Conservation (phyloP, 495 filamentous ascomycete genomes). For the Monascus purpureus region DNA sequence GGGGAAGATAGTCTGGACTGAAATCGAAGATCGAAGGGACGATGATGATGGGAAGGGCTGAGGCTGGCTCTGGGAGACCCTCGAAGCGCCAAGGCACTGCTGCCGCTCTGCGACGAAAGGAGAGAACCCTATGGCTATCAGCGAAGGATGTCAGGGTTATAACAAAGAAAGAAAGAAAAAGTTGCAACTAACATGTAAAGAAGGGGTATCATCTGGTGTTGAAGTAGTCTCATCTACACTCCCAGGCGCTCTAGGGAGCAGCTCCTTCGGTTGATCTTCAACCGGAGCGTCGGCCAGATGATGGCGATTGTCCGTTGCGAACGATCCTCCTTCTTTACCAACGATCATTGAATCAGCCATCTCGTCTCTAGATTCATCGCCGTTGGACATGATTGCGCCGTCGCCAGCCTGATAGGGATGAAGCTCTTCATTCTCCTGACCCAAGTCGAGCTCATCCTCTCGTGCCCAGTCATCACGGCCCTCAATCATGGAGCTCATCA, state of each 20-base stretch:
- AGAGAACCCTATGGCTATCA: slow-evolving; percentile 53
- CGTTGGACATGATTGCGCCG: slow-evolving; percentile 8
- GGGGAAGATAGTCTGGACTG: slow-evolving; percentile 67
- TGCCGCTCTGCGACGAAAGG: slow-evolving; percentile 61
- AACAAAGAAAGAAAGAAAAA: background rate
- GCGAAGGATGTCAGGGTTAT: slow-evolving; percentile 3
- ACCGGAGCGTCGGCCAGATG: slow-evolving; percentile 10
- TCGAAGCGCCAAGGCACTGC: slow-evolving; percentile 38
- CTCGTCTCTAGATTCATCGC: slow-evolving; percentile 3
- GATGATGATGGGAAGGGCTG: slow-evolving; percentile 52
- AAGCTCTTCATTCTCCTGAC: slow-evolving; percentile 18
- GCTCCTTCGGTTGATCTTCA: background rate
- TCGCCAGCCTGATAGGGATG: slow-evolving; percentile 9
- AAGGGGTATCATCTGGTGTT: slow-evolving; percentile 80
- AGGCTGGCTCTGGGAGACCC: slow-evolving; percentile 39
- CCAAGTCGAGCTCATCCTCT: slow-evolving; percentile 36
- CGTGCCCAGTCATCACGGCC: slow-evolving; percentile 29
- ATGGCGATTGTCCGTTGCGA: slow-evolving; percentile 13
- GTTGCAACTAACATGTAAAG: slow-evolving; percentile 53
- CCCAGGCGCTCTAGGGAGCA: slow-evolving; percentile 2
- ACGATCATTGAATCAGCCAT: slow-evolving; percentile 6
- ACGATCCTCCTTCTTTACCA: slow-evolving; percentile 17
- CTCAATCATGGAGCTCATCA: slow-evolving; percentile 40
- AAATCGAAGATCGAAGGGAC: slow-evolving; percentile 90
- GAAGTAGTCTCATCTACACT: slow-evolving; percentile 43